These are phyloP conservation scores for Hapsidospora chrysogenum DNA, from an alignment of 495 filamentous ascomycete species.

Conservation along the genomic window DNA sequence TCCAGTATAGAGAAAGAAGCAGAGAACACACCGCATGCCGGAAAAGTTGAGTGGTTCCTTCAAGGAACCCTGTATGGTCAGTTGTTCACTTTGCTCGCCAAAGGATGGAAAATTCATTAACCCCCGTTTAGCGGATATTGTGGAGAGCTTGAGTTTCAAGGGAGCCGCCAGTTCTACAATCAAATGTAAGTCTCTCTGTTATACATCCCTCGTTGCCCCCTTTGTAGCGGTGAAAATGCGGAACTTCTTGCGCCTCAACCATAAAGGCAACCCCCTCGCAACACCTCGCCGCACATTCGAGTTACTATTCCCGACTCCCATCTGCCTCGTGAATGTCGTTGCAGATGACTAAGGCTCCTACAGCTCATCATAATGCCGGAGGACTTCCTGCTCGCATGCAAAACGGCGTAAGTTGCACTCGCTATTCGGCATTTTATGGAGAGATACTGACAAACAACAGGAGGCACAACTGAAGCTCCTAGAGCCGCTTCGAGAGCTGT, in stretches of 20 bases:
- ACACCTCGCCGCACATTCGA: no score
- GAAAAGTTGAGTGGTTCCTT: constrained; percentile 65
- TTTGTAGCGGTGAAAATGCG: no score
- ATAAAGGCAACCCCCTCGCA: no score
- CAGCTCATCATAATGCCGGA: constrained; percentile 72
- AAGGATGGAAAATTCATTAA: no score
- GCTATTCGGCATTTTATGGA: constrained; percentile 17
- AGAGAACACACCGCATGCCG: constrained; percentile 39
- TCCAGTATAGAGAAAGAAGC: constrained; percentile 45
- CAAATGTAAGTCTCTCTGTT: constrained; percentile 23
- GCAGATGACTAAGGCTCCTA: no score
- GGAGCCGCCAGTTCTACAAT: constrained; percentile 62
- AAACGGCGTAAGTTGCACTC: constrained; percentile 11
- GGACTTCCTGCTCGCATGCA: constrained; percentile 32
- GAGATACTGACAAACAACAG: background rate
- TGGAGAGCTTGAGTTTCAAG: constrained; percentile 69
- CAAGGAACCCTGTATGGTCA: constrained; percentile 63
- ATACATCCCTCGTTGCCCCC: no score
- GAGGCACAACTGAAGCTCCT: constrained; percentile 18
- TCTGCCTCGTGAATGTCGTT: no score
- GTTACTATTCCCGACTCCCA: no score
- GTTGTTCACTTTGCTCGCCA: background rate
- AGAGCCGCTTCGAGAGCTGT: constrained; percentile 62
- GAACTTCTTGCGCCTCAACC: no score
- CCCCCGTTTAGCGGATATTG: constrained; percentile 51